Conservation (phyloP, 2,329 filamentous ascomycete genomes). For the Aspergillus fischeri region DNA sequence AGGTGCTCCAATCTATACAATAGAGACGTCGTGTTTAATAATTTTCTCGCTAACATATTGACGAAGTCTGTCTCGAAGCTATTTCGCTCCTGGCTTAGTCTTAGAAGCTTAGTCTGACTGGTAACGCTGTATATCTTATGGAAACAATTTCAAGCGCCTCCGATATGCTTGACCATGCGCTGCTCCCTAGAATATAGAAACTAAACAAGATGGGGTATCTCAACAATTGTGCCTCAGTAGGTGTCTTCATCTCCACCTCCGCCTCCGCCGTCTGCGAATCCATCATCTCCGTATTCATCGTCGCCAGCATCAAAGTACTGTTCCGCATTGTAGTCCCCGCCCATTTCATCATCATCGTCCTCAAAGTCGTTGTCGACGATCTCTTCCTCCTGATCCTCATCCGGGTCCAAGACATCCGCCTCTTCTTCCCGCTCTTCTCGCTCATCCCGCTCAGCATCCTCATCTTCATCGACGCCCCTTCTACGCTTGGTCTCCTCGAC, state of each 20-base stretch:
- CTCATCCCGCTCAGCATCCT: slow-evolving; percentile 28
- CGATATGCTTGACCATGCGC: neutral
- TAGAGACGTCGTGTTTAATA: neutral
- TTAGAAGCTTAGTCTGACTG: too few relatives aligned
- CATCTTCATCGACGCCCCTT: slow-evolving; percentile 27
- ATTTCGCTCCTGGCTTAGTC: too few relatives aligned
- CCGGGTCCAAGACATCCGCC: slow-evolving; percentile 37
- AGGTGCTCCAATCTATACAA: neutral
- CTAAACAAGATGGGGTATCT: slow-evolving; percentile 28
- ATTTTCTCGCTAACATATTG: too few relatives aligned
- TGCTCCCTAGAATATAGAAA: slow-evolving; percentile 8
- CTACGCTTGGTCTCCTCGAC: slow-evolving; percentile 30
- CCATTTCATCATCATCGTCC: slow-evolving; percentile 56
- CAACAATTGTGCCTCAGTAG: slow-evolving; percentile 25
- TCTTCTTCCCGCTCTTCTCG: slow-evolving; percentile 39
- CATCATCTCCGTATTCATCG: slow-evolving; percentile 51
- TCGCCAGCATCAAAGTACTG: slow-evolving; percentile 62
- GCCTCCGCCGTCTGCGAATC: slow-evolving; percentile 52
- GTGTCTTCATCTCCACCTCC: slow-evolving; percentile 49
- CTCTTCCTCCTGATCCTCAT: slow-evolving; percentile 50
- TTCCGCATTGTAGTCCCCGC: slow-evolving; percentile 61
- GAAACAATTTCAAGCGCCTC: neutral
- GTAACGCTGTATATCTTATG: neutral
- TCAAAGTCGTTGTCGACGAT: slow-evolving; percentile 58
- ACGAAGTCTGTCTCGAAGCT: too few relatives aligned